phyloP scores from a whole-genome alignment of 345 rosid species.

The Hibiscus syriacus region DNA sequence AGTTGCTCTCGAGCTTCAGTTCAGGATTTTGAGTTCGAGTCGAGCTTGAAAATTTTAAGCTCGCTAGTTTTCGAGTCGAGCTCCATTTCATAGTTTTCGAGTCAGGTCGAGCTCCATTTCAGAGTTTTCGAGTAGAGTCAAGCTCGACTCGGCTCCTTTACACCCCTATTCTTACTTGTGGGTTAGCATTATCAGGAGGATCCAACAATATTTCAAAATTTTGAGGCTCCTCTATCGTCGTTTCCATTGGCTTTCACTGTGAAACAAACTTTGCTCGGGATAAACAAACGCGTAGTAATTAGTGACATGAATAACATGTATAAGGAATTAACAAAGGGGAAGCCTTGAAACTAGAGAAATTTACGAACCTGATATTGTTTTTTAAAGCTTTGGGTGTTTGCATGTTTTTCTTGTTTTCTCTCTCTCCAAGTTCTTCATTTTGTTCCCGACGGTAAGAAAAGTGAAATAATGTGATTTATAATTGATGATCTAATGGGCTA shows the following conservation, averaged over 20 bases:
- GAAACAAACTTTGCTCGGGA: not conserved
- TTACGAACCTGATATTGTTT: conserved; percentile 4
- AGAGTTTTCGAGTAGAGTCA: no score
- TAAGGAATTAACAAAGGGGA: not conserved
- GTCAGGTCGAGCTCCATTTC: no score
- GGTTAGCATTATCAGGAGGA: not conserved
- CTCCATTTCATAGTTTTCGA: no score
- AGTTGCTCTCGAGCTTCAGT: no score
- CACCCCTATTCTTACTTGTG: conserved; percentile 10
- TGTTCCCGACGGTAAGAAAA: not conserved
- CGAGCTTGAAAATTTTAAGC: no score
- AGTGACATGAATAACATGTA: not conserved
- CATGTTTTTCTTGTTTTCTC: not conserved
- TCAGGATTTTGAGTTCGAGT: no score
- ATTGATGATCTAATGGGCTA: not conserved
- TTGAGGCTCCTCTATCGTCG: not conserved
- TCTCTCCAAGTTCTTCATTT: not conserved
- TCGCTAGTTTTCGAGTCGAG: no score
- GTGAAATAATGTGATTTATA: no score
- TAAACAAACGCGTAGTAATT: not conserved
- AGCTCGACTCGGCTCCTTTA: no score
- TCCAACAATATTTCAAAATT: conserved; percentile 2
- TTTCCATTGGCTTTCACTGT: conserved; percentile 1
- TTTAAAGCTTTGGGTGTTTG: not conserved
- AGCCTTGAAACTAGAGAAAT: not conserved